Evolutionary conservation across 345 rosid species (phyloP).

Genomic region (Orychophragmus violaceus): DNA sequence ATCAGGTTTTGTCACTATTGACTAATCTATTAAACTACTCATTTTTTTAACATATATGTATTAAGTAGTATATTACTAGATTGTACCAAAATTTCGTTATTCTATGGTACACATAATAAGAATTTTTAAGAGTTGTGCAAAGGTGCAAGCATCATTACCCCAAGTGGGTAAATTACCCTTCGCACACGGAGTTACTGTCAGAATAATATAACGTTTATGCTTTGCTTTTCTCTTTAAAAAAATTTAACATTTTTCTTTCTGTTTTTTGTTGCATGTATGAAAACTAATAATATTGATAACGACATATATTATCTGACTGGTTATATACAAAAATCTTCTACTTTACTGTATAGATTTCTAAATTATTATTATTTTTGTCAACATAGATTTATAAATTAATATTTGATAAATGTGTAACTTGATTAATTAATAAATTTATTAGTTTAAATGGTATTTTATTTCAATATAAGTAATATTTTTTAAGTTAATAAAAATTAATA

Average conservation of each 20-base stretch:
- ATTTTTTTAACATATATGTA: slow-evolving; percentile 3
- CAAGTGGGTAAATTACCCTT: slow-evolving; percentile 25
- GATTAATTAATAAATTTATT: no score
- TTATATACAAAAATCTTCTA: not conserved
- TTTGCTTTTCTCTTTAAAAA: no score
- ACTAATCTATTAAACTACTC: slow-evolving; percentile 16
- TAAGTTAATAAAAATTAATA: no score
- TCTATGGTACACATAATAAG: slow-evolving; percentile 29
- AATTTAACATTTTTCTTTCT: no score
- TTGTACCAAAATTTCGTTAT: slow-evolving; percentile 16
- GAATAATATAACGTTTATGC: not conserved
- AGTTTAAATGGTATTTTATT: no score
- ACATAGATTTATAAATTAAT: no score
- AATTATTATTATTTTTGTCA: no score
- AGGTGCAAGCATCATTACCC: slow-evolving; percentile 28
- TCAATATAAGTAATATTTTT: no score
- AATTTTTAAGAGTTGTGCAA: slow-evolving; percentile 23
- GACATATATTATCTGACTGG: not conserved
- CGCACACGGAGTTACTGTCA: slow-evolving; percentile 35
- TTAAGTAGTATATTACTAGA: not conserved
- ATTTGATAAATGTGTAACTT: no score
- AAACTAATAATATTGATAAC: not conserved
- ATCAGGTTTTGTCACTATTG: slow-evolving; percentile 18
- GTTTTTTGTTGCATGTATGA: not conserved
- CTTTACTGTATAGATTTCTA: not conserved